Percentiles rank a stretch among this genome's conserved stretches.
phyloP scores from a whole-genome alignment of 768 basidiomycete genomes.

The Rhodotorula paludigena region DNA sequence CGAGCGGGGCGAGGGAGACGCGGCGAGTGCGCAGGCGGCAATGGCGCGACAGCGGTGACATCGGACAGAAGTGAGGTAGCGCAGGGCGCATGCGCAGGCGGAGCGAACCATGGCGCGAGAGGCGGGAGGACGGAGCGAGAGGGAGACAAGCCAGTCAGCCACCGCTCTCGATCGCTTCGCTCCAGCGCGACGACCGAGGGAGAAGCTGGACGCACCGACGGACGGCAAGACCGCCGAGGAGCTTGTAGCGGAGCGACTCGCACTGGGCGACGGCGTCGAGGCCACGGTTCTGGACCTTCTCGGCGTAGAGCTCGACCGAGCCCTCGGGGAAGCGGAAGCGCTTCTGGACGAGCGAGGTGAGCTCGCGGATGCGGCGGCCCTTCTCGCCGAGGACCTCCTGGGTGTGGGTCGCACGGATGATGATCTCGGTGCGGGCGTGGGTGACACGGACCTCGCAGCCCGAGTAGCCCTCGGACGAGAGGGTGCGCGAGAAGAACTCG shows the following conservation, averaged over 20 bases:
- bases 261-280: slow-evolving; percentile 98
- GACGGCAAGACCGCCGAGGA: slow-evolving; percentile 97
- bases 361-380: slow-evolving; percentile 96
- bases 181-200: neutral
- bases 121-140: neutral
- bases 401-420: slow-evolving; percentile 99
- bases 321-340: slow-evolving; percentile 99
- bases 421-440: slow-evolving; percentile 99
- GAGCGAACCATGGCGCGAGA: no score
- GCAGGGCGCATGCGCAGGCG: neutral
- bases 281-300: slow-evolving; percentile 95
- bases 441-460: slow-evolving; percentile 99
- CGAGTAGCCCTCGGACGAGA: slow-evolving; percentile 99
- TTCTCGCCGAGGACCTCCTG: slow-evolving; percentile 93
- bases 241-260: slow-evolving; percentile 96
- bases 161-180: neutral
- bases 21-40: neutral
- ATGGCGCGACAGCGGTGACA: neutral
- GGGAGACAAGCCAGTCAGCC: neutral
- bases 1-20: no score
- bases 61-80: neutral
- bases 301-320: slow-evolving; percentile 96
- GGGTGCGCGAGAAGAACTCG: slow-evolving; percentile 97
- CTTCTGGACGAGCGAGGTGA: slow-evolving; percentile 96
- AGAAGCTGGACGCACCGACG: slow-evolving; percentile 65